Base-by-base conservation (phyloP, 23 red algal species). In the Gracilaria gracilis region DNA sequence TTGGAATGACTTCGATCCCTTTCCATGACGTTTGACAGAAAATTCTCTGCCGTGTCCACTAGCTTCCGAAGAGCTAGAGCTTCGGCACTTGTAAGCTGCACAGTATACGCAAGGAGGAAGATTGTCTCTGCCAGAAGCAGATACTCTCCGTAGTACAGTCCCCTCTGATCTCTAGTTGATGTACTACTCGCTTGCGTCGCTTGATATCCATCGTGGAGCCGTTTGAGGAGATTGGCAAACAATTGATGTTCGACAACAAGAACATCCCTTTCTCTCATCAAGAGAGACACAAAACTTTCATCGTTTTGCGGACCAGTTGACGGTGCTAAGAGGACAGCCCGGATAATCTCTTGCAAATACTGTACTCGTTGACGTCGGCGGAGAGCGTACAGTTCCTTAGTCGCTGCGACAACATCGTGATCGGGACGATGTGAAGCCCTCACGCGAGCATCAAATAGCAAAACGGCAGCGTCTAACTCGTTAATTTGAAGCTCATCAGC, bases 101-200 rank as follows among this genome's bases (percentile, higher is more conserved):
- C 87, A 14, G 94, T 91, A 40, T 96, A 96, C 9, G 88, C 85
- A 19, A 88, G 72, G 4, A 96, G 75, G 57, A 96, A 96, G 27
- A 92, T 49, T 20, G 78, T 80, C 51, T 96, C 94, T 8, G 94
- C 94, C 33, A 96, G 34, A 34, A 96, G 88, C 21, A 79, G 17
- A 84, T 75, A 57, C 82, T 96, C 94, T 23, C 82, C 92, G 14
- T 51, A 39, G 23, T 71, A 71, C 24, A 94, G 59, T 37, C 67
- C 75, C 35, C 55, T 49, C 64, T 25, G 83, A 57, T 86, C 67
- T 6, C 75, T 21, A 33, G 42, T 54, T 34, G 71, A 67, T 21
- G 61, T 24, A 15, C 9, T 32, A 58, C 33, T 58, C 12, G 27
- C 33, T 20, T 58, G 53, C 37, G 23, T 21, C 20, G 89, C 57